Evolutionary conservation across 139 green algal species (phyloP), one percentile per base, ranked within the genome.

Genomic region (Raphidocelis subcapitata): DNA sequence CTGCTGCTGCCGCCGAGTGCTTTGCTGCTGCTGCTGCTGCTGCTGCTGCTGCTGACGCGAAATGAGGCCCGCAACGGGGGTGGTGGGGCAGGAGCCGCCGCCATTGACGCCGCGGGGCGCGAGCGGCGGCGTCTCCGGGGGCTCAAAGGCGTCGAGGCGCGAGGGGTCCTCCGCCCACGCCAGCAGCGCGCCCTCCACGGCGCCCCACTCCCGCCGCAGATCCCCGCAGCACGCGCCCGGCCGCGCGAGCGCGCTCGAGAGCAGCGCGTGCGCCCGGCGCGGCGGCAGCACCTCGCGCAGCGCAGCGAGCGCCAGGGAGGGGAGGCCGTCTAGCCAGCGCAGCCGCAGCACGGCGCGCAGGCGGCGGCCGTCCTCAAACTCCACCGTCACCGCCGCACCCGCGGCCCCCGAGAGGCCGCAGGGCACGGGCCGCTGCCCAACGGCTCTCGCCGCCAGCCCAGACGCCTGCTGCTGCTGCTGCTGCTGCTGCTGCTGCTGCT

Each of bases 341-440:
- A 90, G 77, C 0, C 74, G 71, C 65, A 94, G 77, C 26, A 62
- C 51, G 16, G 91, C 60, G 12, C 84, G 80, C 54, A 85, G 24
- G 24, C 29, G 32, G 28, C 36, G 44, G 26, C 77, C 77, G 12
- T 26, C 67, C 21, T 54, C 24, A 3, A 32, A 24, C 49, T 26
- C 55, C 21, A 59, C 35, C 8, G 55, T 35, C 20, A 68, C 59
- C 14, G 5, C 24, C 56, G 23, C 54, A 18, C 46, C 36, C 31
- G 41, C 41, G 41, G 41, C 41, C 8, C 41, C 8, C 41, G 8
- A 8, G 8, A 67, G 49, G 31, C 12, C 16, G 18, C 24, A 35
- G 55, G 12, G 56, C 49, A 46, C 20, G 41, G 4, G 26, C n/a
- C 44, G 54, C 54, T 61, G 24, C 24, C 4, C 10, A 61, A 29